Evolutionary conservation across 75 land plant genomes (phyloP), one percentile per base, ranked within the genome.

Genomic region (Selaginella tamariscina): DNA sequence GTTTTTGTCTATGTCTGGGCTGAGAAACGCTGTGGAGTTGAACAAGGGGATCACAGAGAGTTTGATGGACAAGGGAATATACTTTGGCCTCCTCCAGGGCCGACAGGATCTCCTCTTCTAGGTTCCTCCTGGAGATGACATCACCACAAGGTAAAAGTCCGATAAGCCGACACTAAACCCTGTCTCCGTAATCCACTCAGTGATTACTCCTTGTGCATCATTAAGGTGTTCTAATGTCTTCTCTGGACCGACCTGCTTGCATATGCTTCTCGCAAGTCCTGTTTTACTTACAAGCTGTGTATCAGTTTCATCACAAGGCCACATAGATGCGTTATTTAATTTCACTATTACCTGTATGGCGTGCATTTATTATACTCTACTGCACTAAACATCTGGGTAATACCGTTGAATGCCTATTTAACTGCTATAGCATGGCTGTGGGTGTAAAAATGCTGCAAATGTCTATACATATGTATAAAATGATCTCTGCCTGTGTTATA

Each of bases 151-250:
- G 65, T 64, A 74, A 55, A 87, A 80, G 73, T 95, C 99, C 26
- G 68, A 65, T 24, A 91, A 32, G 5, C 83, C 71, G 2, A 84
- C 64, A 66, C 87, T 87, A 60, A 76, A 95, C 0, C 99, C 96
- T 32, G 79, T 69, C 0, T 64, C 20, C 32, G 66, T 75, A 8
- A 95, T 24, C 74, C 83, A 74, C 24, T 83, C 89, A 82, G 82
- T 84, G 67, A 90, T 26, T 59, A 87, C 13, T 22, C 84, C 77
- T 78, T 87, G 85, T 24, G 86, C 30, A 31, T 66, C 31, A 64
- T 86, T 69, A 39, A 95, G 76, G 44, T 84, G 77, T 1, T 74
- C 65, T 1, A 95, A 54, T 0, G 82, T 85, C 32, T 68, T 82
- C 55, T 75, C 67, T 5, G 89, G 77, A 33, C 98, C 98, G 15